Evolutionary conservation across 805 yeast species (phyloP), one percentile per base, ranked within the genome.

Genomic region (Nakazawaea peltata): DNA sequence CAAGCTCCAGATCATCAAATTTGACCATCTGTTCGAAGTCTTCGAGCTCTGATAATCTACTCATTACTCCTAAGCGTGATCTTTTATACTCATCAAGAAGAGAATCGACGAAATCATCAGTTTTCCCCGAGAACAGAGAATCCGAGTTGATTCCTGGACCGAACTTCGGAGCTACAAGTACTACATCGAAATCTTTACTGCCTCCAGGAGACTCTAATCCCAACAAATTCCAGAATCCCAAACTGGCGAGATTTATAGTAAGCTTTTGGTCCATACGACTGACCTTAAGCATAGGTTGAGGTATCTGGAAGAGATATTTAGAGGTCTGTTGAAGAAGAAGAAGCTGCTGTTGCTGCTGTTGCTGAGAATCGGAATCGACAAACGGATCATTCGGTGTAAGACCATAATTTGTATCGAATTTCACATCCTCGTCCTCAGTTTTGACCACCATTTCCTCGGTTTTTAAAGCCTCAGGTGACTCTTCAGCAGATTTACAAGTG

Each of bases 211-310:
- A 84, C 29, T 68, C 66, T 33, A 81, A 63, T 39, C 73, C 70
- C 45, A 82, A 49, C 29, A 65, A 56, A 45, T 63, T 74, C 87
- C 80, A 79, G 46, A 69, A 70, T 40, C 56, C 53, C 13, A 69
- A 52, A 32, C 71, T 74, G 22, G 65, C 59, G 45, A 66, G 65
- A 49, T 67, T 74, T 28, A 69, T 61, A 23, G 61, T 68, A 39
- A 63, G 57, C 19, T 51, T 60, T 33, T 65, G 60, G 31, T 64
- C 59, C 33, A 56, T 36, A 15, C 69, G 43, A 37, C 50, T 57
- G 3, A 62, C 55, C 27, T 50, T 60, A 13, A 64, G 32, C 15
- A 45, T 43, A 1, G 72, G 63, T 3, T 59, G 47, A 3, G 59
- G 54, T 7, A 64, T 48, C 12, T 54, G 44, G 37, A 65, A 66